These are phyloP conservation scores for Leptographium galeiforme DNA, from an alignment of 2,329 filamentous ascomycete genomes.

Conservation along the genomic window DNA sequence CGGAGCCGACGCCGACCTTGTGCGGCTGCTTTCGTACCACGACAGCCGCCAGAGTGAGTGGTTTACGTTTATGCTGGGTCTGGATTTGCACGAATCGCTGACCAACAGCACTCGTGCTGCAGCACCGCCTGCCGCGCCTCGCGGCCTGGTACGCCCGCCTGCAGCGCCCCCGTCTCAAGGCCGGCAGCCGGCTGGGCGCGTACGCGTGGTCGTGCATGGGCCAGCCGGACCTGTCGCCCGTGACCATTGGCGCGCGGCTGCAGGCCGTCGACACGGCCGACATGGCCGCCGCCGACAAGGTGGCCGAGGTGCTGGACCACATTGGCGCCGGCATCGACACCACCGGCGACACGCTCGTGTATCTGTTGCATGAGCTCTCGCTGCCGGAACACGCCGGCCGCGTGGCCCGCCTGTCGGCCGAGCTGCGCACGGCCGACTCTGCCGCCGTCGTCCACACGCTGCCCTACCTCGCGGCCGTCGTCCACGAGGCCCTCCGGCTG, in stretches of 20 bases:
- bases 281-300: not conserved
- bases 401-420: not conserved
- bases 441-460: constrained; percentile 4
- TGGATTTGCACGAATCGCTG: not conserved
- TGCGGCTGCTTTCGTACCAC: constrained; percentile 4
- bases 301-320: constrained; percentile 3
- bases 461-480: constrained; percentile 19
- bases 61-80: not conserved
- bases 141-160: not conserved
- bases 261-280: not conserved
- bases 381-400: not conserved
- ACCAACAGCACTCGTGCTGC: constrained; percentile 1
- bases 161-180: not conserved
- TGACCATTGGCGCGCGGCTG: constrained; percentile 2
- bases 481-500: constrained; percentile 18
- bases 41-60: constrained; percentile 3
- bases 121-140: not conserved
- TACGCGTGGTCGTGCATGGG: constrained; percentile 1
- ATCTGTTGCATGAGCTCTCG: constrained; percentile 2
- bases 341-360: constrained; percentile 4
- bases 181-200: not conserved
- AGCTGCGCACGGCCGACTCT: not conserved
- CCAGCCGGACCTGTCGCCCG: not conserved
- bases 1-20: constrained; percentile 2
- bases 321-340: constrained; percentile 6